Evolutionary conservation across 139 green algal genomes (phyloP), one percentile per base, ranked within the genome.

Genomic region (Tetraselmis chui): DNA sequence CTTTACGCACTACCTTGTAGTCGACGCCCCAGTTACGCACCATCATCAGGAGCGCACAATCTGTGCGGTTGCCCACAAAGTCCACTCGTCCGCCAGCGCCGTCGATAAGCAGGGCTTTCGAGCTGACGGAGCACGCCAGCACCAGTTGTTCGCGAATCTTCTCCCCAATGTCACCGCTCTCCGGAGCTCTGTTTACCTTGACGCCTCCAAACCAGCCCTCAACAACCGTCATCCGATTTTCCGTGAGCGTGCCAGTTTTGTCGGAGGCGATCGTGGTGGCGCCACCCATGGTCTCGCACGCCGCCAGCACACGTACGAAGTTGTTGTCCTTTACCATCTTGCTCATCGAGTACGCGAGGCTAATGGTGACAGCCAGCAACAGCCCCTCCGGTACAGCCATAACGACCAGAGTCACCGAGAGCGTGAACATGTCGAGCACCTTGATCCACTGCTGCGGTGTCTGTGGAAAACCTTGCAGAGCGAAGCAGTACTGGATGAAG

Each of bases 1-100:
- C 84, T n/a, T n/a, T n/a, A n/a, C n/a, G n/a, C n/a, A 94, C 26
- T 11, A 78, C 58, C 30, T 84, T 80, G 87, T 96, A 98, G 78
- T 92, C 82, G 29, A 85, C 77, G 30, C 89, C 91, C 92, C 95
- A 96, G 28, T 85, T 85, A 23, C 87, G 84, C 32, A 92, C 67
- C 87, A 98, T 84, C 80, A 95, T 84, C n/a, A n/a, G n/a, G n/a
- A n/a, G n/a, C n/a, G n/a, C n/a, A n/a, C n/a, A n/a, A n/a, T n/a
- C n/a, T n/a, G 96, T 99, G 76, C 94, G 88, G 85, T 97, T 98
- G 85, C 96, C 96, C 29, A 96, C 91, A 85, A 97, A 96, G 25
- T 92, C 91, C 1, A 94, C 78, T 11, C 31, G 30, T 0, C 75
- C 80, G 23, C 30, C 87, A 1, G 75, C 78, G 11, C 90, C 32